A percentile compares a stretch with the other conserved stretches of the same genome.
Evolutionary conservation across 2,329 filamentous ascomycete genomes (phyloP).

Genomic region (Aspergillus texensis): DNA sequence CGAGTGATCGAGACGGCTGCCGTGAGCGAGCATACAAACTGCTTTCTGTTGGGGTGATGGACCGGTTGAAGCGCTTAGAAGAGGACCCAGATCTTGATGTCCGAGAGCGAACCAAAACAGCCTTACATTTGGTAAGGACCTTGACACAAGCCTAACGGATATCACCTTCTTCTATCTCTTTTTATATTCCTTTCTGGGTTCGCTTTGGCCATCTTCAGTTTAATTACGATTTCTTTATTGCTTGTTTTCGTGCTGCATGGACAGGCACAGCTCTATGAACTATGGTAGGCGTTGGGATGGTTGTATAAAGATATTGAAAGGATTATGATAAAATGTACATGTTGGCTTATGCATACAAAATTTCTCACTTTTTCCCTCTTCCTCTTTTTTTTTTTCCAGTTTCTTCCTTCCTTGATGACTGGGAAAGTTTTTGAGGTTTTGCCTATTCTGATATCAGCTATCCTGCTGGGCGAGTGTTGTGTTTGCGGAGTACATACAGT

Average conservation of each 20-base stretch:
- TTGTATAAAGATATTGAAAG: conserved; percentile 7
- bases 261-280: background rate
- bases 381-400: too few relatives aligned
- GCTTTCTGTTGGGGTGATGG: conserved; percentile 69
- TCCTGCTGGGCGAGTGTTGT: background rate
- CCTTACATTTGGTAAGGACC: conserved; percentile 68
- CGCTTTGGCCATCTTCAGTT: background rate
- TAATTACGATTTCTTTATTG: background rate
- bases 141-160: conserved; percentile 15
- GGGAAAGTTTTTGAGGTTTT: background rate
- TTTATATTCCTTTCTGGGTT: background rate
- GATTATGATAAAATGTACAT: conserved; percentile 3
- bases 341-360: background rate
- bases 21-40: conserved; percentile 69
- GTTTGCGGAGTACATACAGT: background rate
- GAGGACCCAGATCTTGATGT: conserved; percentile 79
- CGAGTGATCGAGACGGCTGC: conserved; percentile 66
- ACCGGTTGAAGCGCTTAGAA: conserved; percentile 64
- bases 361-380: background rate
- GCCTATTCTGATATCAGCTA: background rate
- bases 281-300: conserved; percentile 4
- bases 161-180: background rate
- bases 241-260: background rate
- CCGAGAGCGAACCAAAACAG: conserved; percentile 79
- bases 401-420: background rate